A percentile compares a stretch with the other conserved stretches of the same genome.
These are phyloP conservation scores for Seiridium cupressi DNA, from an alignment of 2,329 filamentous ascomycete genomes.

Conservation along the genomic window DNA sequence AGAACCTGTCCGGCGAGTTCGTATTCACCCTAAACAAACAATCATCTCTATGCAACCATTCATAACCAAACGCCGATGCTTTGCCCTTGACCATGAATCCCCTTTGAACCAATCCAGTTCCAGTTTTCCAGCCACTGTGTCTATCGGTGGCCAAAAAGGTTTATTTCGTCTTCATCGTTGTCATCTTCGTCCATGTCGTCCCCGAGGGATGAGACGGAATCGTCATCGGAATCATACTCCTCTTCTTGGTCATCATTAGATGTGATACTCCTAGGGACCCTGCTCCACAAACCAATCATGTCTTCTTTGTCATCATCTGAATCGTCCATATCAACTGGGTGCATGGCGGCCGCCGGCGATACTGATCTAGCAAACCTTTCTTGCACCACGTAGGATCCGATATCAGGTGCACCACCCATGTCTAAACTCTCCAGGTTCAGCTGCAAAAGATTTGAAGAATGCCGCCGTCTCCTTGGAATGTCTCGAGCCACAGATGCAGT, in stretches of 20 bases:
- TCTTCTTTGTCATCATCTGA: conserved; percentile 52
- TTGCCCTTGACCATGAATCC: conserved; percentile 14
- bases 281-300: conserved; percentile 58
- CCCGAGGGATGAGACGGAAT: conserved; percentile 27
- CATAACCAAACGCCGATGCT: conserved; percentile 23
- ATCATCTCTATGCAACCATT: not conserved
- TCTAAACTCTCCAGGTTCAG: conserved; percentile 14
- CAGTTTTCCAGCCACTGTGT: conserved; percentile 13
- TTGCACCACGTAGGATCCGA: conserved; percentile 20
- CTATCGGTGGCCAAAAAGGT: conserved; percentile 33
- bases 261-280: conserved; percentile 36
- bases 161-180: conserved; percentile 45
- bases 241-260: conserved; percentile 35
- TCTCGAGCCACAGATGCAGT: conserved; percentile 19
- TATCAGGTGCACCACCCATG: conserved; percentile 9
- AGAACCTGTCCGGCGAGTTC: too few relatives aligned
- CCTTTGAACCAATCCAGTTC: conserved; percentile 8
- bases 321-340: conserved; percentile 22
- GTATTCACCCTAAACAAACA: not conserved
- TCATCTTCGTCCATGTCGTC: conserved; percentile 46
- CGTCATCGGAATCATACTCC: conserved; percentile 25
- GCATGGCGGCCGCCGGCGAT: conserved; percentile 31
- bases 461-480: conserved; percentile 24
- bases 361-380: conserved; percentile 45
- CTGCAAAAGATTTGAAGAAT: conserved; percentile 27